These are phyloP conservation scores for Carpinus viminea DNA, from an alignment of 306 rosid species.

Conservation along the genomic window DNA sequence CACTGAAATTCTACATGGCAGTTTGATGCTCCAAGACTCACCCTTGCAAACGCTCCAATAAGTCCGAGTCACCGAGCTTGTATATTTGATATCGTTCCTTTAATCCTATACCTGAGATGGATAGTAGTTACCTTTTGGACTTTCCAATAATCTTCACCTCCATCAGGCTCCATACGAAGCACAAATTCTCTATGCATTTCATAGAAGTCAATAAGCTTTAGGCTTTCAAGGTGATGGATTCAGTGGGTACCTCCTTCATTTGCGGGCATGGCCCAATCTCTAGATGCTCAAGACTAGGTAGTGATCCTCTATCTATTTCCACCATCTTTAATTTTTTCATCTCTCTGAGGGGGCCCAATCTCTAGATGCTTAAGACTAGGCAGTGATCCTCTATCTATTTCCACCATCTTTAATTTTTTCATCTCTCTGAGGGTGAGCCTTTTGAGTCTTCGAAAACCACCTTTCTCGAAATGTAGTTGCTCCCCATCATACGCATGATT, in stretches of 20 bases:
- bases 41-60: no score
- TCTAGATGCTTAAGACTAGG: neutral
- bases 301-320: no score
- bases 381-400: conserved; percentile 11
- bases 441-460: neutral
- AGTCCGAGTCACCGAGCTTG: no score
- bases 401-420: neutral
- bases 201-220: neutral
- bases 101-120: neutral
- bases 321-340: no score
- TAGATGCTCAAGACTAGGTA: no score
- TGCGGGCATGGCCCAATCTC: conserved; percentile 1
- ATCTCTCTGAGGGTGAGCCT: neutral
- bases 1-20: no score
- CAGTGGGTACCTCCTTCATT: conserved; percentile 19
- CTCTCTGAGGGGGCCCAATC: no score
- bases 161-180: neutral
- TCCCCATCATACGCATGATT: conserved; percentile 21
- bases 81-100: no score
- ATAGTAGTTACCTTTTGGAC: neutral
- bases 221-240: conserved; percentile 3
- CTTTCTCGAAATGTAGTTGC: conserved; percentile 1
- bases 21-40: no score
- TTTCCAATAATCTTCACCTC: neutral
- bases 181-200: neutral